Percentiles rank a stretch among this genome's conserved stretches.
phyloP scores from a whole-genome alignment of 108 stramenopile genomes.

The Cyclotella kingstonii region DNA sequence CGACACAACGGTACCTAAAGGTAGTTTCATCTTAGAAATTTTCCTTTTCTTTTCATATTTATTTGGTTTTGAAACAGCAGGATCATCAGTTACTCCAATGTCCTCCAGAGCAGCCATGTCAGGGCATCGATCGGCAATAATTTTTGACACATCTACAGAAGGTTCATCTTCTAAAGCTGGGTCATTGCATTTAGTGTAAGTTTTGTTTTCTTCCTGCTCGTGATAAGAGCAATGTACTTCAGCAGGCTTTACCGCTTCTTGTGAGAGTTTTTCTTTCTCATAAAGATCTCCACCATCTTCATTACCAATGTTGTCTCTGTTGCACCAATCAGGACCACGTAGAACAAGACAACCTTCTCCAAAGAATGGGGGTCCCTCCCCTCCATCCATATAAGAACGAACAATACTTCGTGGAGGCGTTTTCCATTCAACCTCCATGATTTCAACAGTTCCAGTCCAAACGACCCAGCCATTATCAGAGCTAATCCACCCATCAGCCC shows the following conservation, averaged over 20 bases:
- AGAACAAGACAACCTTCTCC: constrained; percentile 69
- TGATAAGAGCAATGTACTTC: constrained; percentile 7
- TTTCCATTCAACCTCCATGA: constrained; percentile 69
- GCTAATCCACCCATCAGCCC: constrained; percentile 66
- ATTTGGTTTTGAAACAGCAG: constrained; percentile 14
- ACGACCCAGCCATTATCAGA: constrained; percentile 65
- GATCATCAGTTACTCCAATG: constrained; percentile 1
- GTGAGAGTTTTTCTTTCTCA: constrained; percentile 63
- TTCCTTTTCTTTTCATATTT: constrained; percentile 55
- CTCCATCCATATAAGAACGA: constrained; percentile 80
- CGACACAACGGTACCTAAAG: constrained; percentile 75
- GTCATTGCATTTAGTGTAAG: constrained; percentile 15
- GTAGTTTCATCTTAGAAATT: constrained; percentile 62
- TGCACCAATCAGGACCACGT: constrained; percentile 73
- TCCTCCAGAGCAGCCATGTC: constrained; percentile 1
- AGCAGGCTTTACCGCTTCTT: constrained; percentile 49
- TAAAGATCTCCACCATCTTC: constrained; percentile 77
- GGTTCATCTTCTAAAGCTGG: constrained; percentile 39
- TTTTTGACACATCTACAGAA: constrained; percentile 4
- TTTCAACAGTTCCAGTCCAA: constrained; percentile 64
- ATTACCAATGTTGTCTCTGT: constrained; percentile 28
- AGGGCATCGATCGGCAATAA: too few species aligned
- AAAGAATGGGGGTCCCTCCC: constrained; percentile 86
- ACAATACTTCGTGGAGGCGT: constrained; percentile 62
- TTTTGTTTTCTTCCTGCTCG: constrained; percentile 12